These are phyloP conservation scores for Podospora fimiseda DNA, from an alignment of 495 filamentous ascomycete genomes.

Conservation along the genomic window DNA sequence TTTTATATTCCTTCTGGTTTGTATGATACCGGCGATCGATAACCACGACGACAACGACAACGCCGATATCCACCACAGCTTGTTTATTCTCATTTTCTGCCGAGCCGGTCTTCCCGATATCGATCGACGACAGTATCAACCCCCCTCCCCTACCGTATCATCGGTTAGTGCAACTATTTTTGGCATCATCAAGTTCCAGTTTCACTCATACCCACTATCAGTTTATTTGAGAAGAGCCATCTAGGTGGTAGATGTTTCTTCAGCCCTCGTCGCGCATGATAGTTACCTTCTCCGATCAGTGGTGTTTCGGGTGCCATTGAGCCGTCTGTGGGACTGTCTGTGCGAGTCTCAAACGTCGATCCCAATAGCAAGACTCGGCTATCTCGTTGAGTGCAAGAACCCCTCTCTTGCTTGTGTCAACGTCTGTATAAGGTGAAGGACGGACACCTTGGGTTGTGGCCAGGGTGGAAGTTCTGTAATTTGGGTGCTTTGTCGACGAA, in stretches of 20 bases:
- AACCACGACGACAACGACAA: background rate
- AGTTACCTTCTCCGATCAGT: conserved; percentile 16
- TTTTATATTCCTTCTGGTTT: background rate
- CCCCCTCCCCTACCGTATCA: too few relatives aligned
- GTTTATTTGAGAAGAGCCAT: background rate
- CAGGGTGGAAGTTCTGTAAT: too few relatives aligned
- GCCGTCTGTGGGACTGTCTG: conserved; percentile 22
- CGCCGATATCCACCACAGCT: background rate
- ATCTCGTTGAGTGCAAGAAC: conserved; percentile 2
- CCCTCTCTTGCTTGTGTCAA: background rate
- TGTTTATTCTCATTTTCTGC: conserved; percentile 1
- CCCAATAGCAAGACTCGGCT: conserved; percentile 18
- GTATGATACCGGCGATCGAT: background rate
- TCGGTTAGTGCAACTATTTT: too few relatives aligned
- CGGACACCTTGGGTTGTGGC: too few relatives aligned
- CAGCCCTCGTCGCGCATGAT: background rate
- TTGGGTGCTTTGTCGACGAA: too few relatives aligned
- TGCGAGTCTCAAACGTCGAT: conserved; percentile 34
- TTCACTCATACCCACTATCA: background rate
- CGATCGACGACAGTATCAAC: too few relatives aligned
- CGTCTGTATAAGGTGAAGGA: background rate
- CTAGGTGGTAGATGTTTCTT: conserved; percentile 14
- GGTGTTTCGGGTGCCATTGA: conserved; percentile 27
- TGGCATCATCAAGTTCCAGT: background rate
- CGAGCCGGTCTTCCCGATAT: background rate